Evolutionary conservation across 495 filamentous ascomycete genomes (phyloP), one percentile per base, ranked within the genome.

Genomic region (Rhypophila decipiens): DNA sequence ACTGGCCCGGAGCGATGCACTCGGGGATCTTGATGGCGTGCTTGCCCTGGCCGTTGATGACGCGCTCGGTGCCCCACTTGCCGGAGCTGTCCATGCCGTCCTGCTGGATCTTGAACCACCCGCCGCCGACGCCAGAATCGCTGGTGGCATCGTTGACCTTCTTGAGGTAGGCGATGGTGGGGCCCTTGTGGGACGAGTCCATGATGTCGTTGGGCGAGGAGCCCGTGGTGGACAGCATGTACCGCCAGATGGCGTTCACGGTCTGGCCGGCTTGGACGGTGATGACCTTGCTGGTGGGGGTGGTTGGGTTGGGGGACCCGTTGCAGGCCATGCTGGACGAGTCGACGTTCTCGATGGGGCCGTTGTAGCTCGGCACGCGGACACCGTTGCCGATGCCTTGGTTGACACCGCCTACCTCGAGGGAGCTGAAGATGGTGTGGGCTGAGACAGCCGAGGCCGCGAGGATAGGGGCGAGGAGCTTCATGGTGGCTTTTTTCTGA

Each of bases 31-130:
- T 50, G 53, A 75, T 72, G 33, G 44, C 46, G 23, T 75, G 70
- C 20, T 60, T 53, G 47, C 72, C 72, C 46, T 58, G 62, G 64
- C 72, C 67, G 56, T 68, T 70, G 52, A 75, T 73, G 47, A 76
- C 64, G 8, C 57, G 65, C 40, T 57, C 58, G 55, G 62, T 71
- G 42, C 71, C 73, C 70, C 64, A 72, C 33, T 61, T 65, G 36
- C 63, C 64, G 53, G 54, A 52, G 39, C n/a, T 66, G 52, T 63
- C 60, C 17, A 56, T 39, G 39, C 73, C 72, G 39, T 71, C 70
- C 51, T 75, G 47, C 53, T 66, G 70, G 52, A 73, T 72, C 60
- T 77, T 77, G 53, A 70, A 74, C 73, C 73, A 76, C 22, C 73
- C 73, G 24, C 42, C 41, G 15, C 72, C 70, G 31, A 65, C 55